These are phyloP conservation scores for Solanum paucissectum DNA, from an alignment of 257 asterid species.

Conservation along the genomic window DNA sequence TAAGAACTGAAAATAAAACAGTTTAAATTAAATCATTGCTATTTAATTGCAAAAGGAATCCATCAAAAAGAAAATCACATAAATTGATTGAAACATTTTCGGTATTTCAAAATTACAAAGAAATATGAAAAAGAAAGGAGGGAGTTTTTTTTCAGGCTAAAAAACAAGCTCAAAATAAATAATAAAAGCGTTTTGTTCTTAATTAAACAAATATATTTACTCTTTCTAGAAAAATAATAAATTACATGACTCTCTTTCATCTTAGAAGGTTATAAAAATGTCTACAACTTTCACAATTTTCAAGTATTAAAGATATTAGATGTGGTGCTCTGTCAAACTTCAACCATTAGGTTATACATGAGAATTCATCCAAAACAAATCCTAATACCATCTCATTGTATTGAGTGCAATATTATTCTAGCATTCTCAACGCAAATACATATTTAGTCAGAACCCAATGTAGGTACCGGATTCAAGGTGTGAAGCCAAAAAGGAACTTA, in stretches of 20 bases:
- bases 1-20: not conserved
- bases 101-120: not conserved
- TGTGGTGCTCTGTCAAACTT: not conserved
- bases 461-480: not conserved
- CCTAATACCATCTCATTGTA: not conserved
- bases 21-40: too few relatives aligned
- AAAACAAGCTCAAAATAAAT: not conserved
- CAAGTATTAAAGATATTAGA: not conserved
- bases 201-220: not conserved
- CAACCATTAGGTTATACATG: not conserved
- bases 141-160: not conserved
- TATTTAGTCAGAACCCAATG: not conserved
- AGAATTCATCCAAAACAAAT: not conserved
- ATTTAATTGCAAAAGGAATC: not conserved
- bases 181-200: not conserved
- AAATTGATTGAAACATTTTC: too few relatives aligned
- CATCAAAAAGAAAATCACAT: not conserved
- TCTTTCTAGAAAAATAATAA: not conserved
- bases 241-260: not conserved
- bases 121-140: not conserved
- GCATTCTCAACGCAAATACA: not conserved
- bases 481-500: not conserved
- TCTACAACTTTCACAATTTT: not conserved
- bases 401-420: not conserved
- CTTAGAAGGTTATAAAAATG: not conserved